Percentiles rank a stretch among this genome's conserved stretches.
phyloP scores from a whole-genome alignment of 106 monocot genomes.

The Allium fistulosum region DNA sequence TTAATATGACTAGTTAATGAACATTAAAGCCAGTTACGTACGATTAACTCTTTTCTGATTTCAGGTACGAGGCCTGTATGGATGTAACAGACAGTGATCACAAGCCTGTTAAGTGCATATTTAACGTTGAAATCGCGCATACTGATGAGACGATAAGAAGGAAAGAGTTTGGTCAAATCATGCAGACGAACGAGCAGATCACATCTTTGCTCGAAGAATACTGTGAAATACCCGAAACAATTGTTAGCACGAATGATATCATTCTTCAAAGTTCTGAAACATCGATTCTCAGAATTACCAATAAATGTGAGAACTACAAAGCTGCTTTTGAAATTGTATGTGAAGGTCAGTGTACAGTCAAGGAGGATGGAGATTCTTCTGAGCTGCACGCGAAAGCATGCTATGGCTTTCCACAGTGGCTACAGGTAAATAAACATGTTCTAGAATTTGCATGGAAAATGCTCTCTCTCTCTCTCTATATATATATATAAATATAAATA shows the following conservation, averaged over 20 bases:
- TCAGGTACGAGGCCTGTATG: conserved; percentile 67
- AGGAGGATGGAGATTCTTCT: conserved; percentile 31
- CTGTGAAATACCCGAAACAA: conserved; percentile 44
- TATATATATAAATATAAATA: no score
- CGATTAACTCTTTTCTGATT: not conserved
- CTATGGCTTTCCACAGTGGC: conserved; percentile 64
- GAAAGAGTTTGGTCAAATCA: conserved; percentile 42
- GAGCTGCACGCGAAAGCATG: conserved; percentile 28
- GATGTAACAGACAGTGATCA: conserved; percentile 63
- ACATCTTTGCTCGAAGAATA: conserved; percentile 31
- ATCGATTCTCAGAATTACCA: conserved; percentile 42
- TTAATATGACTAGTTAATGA: no score
- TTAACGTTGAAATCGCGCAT: conserved; percentile 57
- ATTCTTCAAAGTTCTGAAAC: conserved; percentile 43
- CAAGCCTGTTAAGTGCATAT: conserved; percentile 71
- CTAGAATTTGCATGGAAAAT: not conserved
- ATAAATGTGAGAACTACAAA: conserved; percentile 32
- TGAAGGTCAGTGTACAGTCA: conserved; percentile 35
- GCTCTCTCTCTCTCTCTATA: no score
- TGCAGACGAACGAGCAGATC: conserved; percentile 33
- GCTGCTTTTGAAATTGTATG: conserved; percentile 44
- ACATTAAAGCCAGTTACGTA: no score
- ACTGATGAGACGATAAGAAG: conserved; percentile 44
- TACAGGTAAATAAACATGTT: conserved; percentile 30
- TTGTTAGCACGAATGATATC: conserved; percentile 60